These are phyloP conservation scores for Pythium guiyangense DNA, from an alignment of 352 stramenopile genomes.

Conservation along the genomic window DNA sequence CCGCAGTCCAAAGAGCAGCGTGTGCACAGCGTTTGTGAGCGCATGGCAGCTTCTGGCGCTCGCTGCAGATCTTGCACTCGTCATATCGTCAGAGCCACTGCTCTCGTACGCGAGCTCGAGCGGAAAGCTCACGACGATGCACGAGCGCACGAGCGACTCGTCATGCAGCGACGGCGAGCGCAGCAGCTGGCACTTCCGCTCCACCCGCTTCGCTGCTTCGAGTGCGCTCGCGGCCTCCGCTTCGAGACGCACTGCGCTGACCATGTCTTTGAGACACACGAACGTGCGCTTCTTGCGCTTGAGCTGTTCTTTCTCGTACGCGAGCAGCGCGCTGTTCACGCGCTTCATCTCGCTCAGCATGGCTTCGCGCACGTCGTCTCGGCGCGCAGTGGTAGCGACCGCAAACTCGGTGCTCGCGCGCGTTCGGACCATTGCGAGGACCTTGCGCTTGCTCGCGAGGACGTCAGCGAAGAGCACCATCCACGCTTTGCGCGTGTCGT, in stretches of 20 bases:
- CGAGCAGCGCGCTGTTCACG: constrained; percentile 17
- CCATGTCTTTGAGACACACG: constrained; percentile 27
- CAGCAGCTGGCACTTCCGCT: constrained; percentile 15
- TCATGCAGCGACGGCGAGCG: constrained; percentile 12
- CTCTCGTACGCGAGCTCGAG: constrained; percentile 14
- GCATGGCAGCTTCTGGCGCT: neutral
- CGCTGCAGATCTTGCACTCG: neutral
- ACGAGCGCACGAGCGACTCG: constrained; percentile 16
- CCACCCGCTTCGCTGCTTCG: constrained; percentile 8
- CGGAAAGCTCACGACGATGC: constrained; percentile 30
- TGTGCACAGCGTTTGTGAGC: constrained; percentile 15
- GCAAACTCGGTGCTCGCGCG: constrained; percentile 15
- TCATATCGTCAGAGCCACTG: neutral
- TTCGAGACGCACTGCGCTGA: constrained; percentile 13
- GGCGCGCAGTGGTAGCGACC: constrained; percentile 13
- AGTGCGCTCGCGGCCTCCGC: constrained; percentile 14
- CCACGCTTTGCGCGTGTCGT: constrained; percentile 29
- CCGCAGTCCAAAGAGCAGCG: constrained; percentile 23
- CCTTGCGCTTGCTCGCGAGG: constrained; percentile 17
- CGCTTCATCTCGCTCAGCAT: constrained; percentile 15
- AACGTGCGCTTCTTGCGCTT: constrained; percentile 27
- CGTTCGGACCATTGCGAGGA: constrained; percentile 7
- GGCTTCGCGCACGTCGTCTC: neutral
- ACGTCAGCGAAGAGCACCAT: constrained; percentile 22
- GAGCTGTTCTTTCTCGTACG: constrained; percentile 28